These are phyloP conservation scores for maize (Zea mays) DNA, from an alignment of 176 grass and related monocot species.

Conservation along the genomic window Zm-B73-REFERENCE-NAM-5.0 NC_050096.1:204254501-204255000, in stretches of 20 bases:
- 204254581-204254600: neutral
- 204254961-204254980: neutral
- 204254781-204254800: neutral
- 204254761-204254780: slow-evolving; percentile 23
- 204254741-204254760: no score
- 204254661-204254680: slow-evolving; percentile 29
- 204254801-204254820: neutral
- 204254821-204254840: neutral
- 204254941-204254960: neutral
- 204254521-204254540: no score
- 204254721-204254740: slow-evolving; percentile 34
- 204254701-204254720: slow-evolving; percentile 24
- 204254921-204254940: slow-evolving; percentile 29
- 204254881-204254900: neutral
- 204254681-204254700: neutral
- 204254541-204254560: no score
- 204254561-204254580: neutral
- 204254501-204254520: no score
- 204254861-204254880: slow-evolving; percentile 34
- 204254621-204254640: neutral
- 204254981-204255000: slow-evolving; percentile 14
- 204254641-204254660: slow-evolving; percentile 11
- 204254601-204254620: neutral
- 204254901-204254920: neutral
- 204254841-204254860: slow-evolving; percentile 29